phyloP scores from a whole-genome alignment of 768 basidiomycete species.

The Lactarius indigo region DNA sequence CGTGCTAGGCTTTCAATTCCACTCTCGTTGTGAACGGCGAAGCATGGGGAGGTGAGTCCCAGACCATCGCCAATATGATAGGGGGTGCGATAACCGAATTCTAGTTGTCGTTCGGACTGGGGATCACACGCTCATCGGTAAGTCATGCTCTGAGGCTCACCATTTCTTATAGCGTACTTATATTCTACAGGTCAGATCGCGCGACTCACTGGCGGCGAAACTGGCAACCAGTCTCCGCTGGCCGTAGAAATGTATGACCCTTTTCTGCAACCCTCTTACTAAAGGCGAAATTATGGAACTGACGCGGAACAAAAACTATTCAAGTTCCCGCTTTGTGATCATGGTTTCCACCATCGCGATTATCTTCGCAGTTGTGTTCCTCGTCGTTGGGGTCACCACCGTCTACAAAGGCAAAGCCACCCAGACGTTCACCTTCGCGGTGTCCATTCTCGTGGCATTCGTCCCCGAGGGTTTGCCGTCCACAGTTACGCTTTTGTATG shows the following conservation, averaged over 20 bases:
- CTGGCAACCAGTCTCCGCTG: constrained; percentile 63
- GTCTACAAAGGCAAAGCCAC: constrained; percentile 61
- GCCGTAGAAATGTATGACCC: constrained; percentile 55
- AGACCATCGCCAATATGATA: not conserved
- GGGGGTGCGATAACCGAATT: constrained; percentile 1
- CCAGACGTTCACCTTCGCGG: constrained; percentile 58
- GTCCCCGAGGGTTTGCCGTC: constrained; percentile 63
- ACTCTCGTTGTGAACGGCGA: constrained; percentile 70
- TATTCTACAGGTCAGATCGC: constrained; percentile 57
- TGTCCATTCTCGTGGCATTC: constrained; percentile 58
- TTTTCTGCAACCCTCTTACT: not conserved
- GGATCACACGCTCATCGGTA: constrained; percentile 63
- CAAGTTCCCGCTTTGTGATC: constrained; percentile 56
- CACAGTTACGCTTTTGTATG: constrained; percentile 56
- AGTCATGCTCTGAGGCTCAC: constrained; percentile 5
- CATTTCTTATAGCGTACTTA: not conserved
- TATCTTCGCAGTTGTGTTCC: constrained; percentile 59
- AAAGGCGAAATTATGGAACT: not conserved
- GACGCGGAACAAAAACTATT: not conserved
- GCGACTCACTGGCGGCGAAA: constrained; percentile 58
- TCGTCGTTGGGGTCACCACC: constrained; percentile 61
- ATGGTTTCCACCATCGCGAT: constrained; percentile 61
- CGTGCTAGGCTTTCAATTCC: constrained; percentile 59
- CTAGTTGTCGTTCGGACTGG: constrained; percentile 66
- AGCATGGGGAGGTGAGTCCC: constrained; percentile 56